A percentile compares a stretch with the other conserved stretches of the same genome.
phyloP scores from a whole-genome alignment of 495 filamentous ascomycete species.

The Penicillium maclennaniae region DNA sequence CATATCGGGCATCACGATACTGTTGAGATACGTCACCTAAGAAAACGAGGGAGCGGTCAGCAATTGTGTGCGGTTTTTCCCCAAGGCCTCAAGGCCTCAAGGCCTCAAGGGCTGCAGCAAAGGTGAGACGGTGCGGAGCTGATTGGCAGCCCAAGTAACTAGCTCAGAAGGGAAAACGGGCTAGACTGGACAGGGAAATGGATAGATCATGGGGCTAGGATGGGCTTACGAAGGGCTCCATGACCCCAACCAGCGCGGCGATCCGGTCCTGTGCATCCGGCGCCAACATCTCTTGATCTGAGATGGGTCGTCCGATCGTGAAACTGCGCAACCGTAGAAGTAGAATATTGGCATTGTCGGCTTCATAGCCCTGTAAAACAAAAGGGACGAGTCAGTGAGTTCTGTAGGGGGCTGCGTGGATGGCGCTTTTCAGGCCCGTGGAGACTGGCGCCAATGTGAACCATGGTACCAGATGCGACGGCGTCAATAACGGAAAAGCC shows the following conservation, averaged over 20 bases:
- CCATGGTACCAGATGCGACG: conserved; percentile 45
- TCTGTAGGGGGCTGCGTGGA: neutral
- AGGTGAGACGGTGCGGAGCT: conserved; percentile 6
- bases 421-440: conserved; percentile 14
- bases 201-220: conserved; percentile 22
- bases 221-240: conserved; percentile 62
- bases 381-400: conserved; percentile 1
- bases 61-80: neutral
- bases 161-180: conserved; percentile 25
- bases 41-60: conserved; percentile 27
- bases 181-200: conserved; percentile 11
- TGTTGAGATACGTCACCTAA: conserved; percentile 61
- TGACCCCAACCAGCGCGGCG: conserved; percentile 48
- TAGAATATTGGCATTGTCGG: conserved; percentile 68
- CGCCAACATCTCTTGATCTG: conserved; percentile 52
- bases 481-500: conserved; percentile 11
- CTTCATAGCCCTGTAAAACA: conserved; percentile 64
- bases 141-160: conserved; percentile 23
- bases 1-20: conserved; percentile 61
- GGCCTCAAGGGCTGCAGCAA: neutral
- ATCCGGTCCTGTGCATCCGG: conserved; percentile 53
- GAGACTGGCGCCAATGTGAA: conserved; percentile 29
- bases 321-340: conserved; percentile 74
- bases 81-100: too few relatives aligned
- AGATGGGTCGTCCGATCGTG: conserved; percentile 61